These are phyloP conservation scores for Cladosporium oxysporum DNA, from an alignment of 2,329 filamentous ascomycete genomes.

Conservation along the genomic window DNA sequence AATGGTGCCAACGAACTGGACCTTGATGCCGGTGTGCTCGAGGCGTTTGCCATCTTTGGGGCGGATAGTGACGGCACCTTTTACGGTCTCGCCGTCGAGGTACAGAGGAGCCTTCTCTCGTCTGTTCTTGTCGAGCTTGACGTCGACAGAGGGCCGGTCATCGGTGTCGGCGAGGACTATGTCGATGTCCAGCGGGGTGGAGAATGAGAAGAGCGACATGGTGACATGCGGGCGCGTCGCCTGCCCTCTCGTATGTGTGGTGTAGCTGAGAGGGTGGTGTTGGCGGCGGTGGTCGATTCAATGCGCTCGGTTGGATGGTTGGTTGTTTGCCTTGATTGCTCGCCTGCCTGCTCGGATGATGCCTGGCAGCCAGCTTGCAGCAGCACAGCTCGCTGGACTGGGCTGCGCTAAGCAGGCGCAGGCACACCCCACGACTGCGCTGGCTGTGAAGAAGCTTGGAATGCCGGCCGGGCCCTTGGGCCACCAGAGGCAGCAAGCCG, in stretches of 20 bases:
- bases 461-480: background rate
- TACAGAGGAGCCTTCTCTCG: conserved; percentile 96
- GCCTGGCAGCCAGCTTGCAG: conserved; percentile 5
- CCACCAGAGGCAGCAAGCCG: background rate
- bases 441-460: conserved; percentile 4
- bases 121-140: conserved; percentile 97
- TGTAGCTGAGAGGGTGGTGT: conserved; percentile 1
- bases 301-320: background rate
- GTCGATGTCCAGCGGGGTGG: conserved; percentile 97
- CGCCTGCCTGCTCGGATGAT: background rate
- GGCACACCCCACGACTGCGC: background rate
- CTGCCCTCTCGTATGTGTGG: conserved; percentile 8
- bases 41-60: conserved; percentile 98
- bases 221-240: conserved; percentile 20
- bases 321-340: background rate
- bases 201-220: conserved; percentile 96
- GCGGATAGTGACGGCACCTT: conserved; percentile 89
- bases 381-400: background rate
- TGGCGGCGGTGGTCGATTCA: conserved; percentile 1
- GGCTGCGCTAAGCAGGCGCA: background rate
- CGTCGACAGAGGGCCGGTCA: conserved; percentile 91
- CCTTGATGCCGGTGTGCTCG: conserved; percentile 98
- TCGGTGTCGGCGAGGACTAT: conserved; percentile 95
- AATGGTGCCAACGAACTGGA: conserved; percentile 99
- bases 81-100: conserved; percentile 97